A percentile compares a stretch with the other conserved stretches of the same genome.
These are phyloP conservation scores for Silene uniflora DNA, from an alignment of 148 eudicot species.

Conservation along the genomic window DNA sequence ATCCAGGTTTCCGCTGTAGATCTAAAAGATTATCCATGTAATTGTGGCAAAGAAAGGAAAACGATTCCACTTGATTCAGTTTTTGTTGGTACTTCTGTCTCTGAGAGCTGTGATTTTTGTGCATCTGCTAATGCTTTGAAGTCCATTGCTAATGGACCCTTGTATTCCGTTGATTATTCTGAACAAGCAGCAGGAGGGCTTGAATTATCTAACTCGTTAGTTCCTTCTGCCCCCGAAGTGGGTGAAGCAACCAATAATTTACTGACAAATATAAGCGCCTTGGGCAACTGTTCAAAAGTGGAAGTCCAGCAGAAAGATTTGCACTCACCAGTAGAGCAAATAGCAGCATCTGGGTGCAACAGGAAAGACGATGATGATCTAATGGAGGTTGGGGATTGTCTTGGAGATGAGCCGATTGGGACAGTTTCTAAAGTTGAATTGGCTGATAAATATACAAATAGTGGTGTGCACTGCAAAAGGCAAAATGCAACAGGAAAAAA, in stretches of 20 bases:
- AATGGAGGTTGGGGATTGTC: slow-evolving; percentile 14
- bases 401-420: slow-evolving; percentile 18
- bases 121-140: slow-evolving; percentile 8
- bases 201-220: slow-evolving; percentile 10
- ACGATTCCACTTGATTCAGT: slow-evolving; percentile 24
- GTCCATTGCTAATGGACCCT: slow-evolving; percentile 14
- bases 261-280: slow-evolving; percentile 21
- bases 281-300: slow-evolving; percentile 21
- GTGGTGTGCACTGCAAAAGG: slow-evolving; percentile 8
- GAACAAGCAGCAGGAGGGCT: slow-evolving; percentile 19
- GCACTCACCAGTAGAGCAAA: slow-evolving; percentile 13
- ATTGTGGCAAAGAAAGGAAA: slow-evolving; percentile 38
- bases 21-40: slow-evolving; percentile 24
- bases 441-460: slow-evolving; percentile 17
- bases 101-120: slow-evolving; percentile 29
- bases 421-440: slow-evolving; percentile 24
- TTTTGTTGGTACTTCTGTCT: slow-evolving; percentile 17
- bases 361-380: slow-evolving; percentile 24
- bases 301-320: slow-evolving; percentile 11
- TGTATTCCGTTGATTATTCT: slow-evolving; percentile 6
- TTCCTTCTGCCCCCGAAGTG: slow-evolving; percentile 6
- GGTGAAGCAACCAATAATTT: slow-evolving; percentile 18
- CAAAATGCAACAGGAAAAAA: neutral
- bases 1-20: slow-evolving; percentile 23
- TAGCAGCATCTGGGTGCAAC: slow-evolving; percentile 15